Base-by-base conservation (phyloP, 164 flowering plant genomes). In the Kalanchoe fedtschenkoi region DNA sequence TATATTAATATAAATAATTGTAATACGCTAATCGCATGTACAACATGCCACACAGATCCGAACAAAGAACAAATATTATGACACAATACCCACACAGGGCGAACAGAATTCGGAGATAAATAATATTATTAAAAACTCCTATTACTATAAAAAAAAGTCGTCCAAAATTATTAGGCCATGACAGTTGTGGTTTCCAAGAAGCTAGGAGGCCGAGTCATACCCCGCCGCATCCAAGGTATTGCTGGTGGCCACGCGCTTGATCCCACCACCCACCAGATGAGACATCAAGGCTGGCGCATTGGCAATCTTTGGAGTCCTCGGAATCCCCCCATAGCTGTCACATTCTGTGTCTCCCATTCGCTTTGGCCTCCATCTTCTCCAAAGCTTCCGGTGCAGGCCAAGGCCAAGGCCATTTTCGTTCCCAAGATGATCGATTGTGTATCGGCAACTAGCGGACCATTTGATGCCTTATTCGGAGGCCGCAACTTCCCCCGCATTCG, bases 321-420 rank as follows among this genome's bases (percentile, higher is more conserved):
- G 90, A 11, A 66, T 82, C 0, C 90, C 90, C 13, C 78, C n/a
- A n/a, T 62, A 2, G 75, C 90, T 55, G 90, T 56, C 5, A 56
- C 35, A 16, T 56, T 29, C 60, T 29, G 60, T n/a, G n/a, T 56
- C 34, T 56, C 34, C 60, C 60, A 16, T 56, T 56, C 21, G 60
- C 35, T 56, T 9, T 56, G n/a, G 60, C 60, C 34, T 56, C 60
- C 2, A 56, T 56, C 34, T 56, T 29, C 37, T 56, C 35, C 13
- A 29, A 30, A 21, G 34, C 13, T 3, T 56, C 60, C n/a, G 60
- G 60, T 15, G 60, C 35, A 10, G 35, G 60, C 17, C 60, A 56
- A 56, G 60, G 60, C 26, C 8, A 16, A 26, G 34, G 59, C 59
- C 34, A 55, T 26, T 55, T 32, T 55, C 14, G 17, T 55, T 24